These are phyloP conservation scores for Mycena albidolilacea DNA, from an alignment of 768 basidiomycete genomes.

Conservation along the genomic window DNA sequence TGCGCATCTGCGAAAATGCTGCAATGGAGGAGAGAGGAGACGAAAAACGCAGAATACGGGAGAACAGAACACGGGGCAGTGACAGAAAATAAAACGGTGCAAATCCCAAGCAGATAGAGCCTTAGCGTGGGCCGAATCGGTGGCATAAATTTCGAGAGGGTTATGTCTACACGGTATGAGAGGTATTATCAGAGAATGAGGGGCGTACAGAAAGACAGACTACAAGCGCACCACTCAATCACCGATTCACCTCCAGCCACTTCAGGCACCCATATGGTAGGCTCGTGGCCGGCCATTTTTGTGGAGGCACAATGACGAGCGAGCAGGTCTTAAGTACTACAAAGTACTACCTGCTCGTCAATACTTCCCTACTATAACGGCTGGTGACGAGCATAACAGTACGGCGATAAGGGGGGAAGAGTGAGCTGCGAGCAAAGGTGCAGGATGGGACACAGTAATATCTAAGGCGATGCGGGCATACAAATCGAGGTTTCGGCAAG, in stretches of 20 bases:
- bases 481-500: background rate
- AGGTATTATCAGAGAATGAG: background rate
- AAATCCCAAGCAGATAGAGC: background rate
- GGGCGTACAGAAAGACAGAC: background rate
- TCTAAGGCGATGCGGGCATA: background rate
- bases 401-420: background rate
- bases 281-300: background rate
- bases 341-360: background rate
- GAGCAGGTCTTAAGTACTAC: background rate
- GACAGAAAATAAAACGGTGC: background rate
- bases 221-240: background rate
- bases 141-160: background rate
- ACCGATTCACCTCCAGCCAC: background rate
- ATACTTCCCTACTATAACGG: background rate
- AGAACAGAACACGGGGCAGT: too few relatives aligned
- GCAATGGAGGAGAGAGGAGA: constrained; percentile 1
- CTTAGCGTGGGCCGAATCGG: background rate
- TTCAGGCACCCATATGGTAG: background rate
- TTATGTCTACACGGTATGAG: background rate
- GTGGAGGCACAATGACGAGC: background rate
- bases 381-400: background rate
- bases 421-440: background rate
- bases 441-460: background rate
- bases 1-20: background rate
- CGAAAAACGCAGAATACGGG: background rate